phyloP scores from a whole-genome alignment of 2,329 filamentous ascomycete genomes.

The Paracamarosporium sp. region DNA sequence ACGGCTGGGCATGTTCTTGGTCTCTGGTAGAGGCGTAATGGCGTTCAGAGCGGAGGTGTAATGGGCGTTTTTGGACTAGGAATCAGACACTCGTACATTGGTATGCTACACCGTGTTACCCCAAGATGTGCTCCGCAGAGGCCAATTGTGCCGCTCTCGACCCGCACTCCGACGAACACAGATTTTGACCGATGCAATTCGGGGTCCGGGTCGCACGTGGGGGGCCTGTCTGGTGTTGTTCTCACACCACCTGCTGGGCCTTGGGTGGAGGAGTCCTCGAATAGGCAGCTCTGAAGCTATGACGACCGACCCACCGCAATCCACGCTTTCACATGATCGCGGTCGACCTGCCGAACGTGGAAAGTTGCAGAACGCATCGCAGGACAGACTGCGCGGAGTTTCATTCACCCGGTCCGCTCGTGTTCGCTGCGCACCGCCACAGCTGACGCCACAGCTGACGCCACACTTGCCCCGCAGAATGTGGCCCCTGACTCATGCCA shows the following conservation, averaged over 20 bases:
- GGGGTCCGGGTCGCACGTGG: too few species aligned
- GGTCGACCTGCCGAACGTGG: constrained; percentile 31
- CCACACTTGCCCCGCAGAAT: constrained; percentile 24
- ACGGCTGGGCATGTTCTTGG: constrained; percentile 5
- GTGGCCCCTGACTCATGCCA: constrained; percentile 34
- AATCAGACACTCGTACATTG: not conserved
- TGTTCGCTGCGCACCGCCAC: constrained; percentile 15
- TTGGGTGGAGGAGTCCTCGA: constrained; percentile 26
- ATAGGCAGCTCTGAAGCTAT: constrained; percentile 45
- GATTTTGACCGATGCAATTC: too few species aligned
- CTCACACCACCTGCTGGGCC: not conserved
- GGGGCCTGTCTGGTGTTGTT: too few species aligned
- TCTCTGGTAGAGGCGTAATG: constrained; percentile 30
- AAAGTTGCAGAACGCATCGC: constrained; percentile 21
- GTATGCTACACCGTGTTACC: not conserved
- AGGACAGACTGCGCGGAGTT: not conserved
- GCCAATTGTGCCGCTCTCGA: too few species aligned
- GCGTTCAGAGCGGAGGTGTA: constrained; percentile 31
- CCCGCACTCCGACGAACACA: too few species aligned
- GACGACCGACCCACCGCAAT: constrained; percentile 34
- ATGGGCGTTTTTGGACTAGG: constrained; percentile 26
- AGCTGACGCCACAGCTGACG: too few species aligned
- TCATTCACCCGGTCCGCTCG: not conserved
- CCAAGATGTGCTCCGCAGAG: too few species aligned
- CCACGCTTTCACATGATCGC: constrained; percentile 29